Conservation (phyloP, 768 basidiomycete genomes). For the Podaxis rugospora region DNA sequence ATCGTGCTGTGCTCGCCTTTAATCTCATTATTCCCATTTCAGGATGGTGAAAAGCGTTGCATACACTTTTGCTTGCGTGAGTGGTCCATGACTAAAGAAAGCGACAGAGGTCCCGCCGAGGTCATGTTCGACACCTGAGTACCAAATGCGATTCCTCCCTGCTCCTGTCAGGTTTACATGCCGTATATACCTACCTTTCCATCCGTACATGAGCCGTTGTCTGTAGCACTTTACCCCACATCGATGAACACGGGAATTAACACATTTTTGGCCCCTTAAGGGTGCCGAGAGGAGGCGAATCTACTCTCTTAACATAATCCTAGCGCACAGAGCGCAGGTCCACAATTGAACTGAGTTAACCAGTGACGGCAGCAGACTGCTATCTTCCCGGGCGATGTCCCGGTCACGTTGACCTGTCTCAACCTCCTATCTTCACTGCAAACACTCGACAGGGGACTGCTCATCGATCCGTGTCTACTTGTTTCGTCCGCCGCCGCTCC, state of each 20-base stretch:
- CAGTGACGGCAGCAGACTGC: neutral
- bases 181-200: neutral
- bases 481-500: too few relatives aligned
- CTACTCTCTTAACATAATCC: neutral
- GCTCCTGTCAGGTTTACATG: neutral
- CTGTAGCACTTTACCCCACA: neutral
- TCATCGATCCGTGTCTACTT: too few relatives aligned
- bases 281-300: neutral
- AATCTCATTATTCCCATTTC: neutral
- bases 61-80: neutral
- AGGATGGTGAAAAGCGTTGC: slow-evolving; percentile 20
- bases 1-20: neutral
- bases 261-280: neutral
- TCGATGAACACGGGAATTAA: neutral
- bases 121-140: neutral
- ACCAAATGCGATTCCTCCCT: neutral
- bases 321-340: neutral
- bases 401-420: too few relatives aligned
- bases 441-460: too few relatives aligned
- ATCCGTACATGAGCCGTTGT: neutral
- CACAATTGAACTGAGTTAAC: neutral
- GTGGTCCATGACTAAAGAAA: neutral
- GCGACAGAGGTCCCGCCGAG: neutral
- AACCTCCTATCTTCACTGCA: too few relatives aligned
- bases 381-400: too few relatives aligned